Conservation (phyloP, 2,329 filamentous ascomycete genomes). For the Paecilomyces niveus region DNA sequence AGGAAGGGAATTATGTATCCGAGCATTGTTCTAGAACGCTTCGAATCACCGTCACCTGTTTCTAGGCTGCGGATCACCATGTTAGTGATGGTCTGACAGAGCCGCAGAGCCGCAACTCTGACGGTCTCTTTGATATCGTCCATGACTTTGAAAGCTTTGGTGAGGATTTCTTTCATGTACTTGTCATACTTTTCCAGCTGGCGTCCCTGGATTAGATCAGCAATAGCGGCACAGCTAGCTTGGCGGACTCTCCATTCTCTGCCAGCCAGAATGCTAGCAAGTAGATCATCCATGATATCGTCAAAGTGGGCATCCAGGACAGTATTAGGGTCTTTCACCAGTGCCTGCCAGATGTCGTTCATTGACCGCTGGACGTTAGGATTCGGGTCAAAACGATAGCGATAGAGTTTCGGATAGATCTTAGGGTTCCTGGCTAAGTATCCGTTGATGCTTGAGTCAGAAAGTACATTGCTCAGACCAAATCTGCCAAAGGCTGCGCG, state of each 20-base stretch:
- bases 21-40: constrained; percentile 71
- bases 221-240: constrained; percentile 83
- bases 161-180: constrained; percentile 81
- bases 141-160: constrained; percentile 77
- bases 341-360: constrained; percentile 93
- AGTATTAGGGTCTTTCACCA: constrained; percentile 79
- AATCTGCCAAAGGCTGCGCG: constrained; percentile 92
- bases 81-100: constrained; percentile 79
- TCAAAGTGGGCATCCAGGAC: constrained; percentile 79
- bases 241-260: constrained; percentile 91
- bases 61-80: constrained; percentile 80
- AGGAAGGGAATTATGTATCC: constrained; percentile 84
- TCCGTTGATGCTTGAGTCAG: constrained; percentile 64
- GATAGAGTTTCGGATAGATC: constrained; percentile 87
- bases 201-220: constrained; percentile 77
- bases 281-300: constrained; percentile 77
- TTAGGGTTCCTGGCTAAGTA: constrained; percentile 78
- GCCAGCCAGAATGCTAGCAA: constrained; percentile 71
- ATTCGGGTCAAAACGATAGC: constrained; percentile 94
- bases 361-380: constrained; percentile 87
- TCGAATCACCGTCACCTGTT: constrained; percentile 57
- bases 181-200: constrained; percentile 70
- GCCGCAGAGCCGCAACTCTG: constrained; percentile 66
- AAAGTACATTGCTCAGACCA: constrained; percentile 84
- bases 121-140: constrained; percentile 96